Evolutionary conservation across 306 rosid species (phyloP).

Genomic region (Luffa aegyptiaca): DNA sequence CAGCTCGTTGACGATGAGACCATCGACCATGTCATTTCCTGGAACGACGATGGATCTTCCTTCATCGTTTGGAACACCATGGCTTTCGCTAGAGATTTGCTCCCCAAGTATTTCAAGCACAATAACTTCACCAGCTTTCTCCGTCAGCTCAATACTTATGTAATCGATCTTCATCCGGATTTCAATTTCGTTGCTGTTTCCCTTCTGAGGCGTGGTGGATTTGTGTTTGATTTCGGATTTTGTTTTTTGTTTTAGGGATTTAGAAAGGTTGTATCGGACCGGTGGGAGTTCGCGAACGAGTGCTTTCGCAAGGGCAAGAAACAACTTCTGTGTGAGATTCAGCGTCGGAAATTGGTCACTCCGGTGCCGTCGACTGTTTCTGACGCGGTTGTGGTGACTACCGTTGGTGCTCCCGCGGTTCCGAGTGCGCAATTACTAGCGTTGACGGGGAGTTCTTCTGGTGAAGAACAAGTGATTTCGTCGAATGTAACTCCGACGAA

Average conservation of each 20-base stretch:
- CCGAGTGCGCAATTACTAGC: conserved; percentile 20
- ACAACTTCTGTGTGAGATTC: conserved; percentile 64
- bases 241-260: conserved; percentile 45
- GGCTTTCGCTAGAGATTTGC: conserved; percentile 76
- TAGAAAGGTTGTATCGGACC: conserved; percentile 72
- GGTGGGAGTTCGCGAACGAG: conserved; percentile 90
- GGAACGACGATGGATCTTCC: conserved; percentile 89
- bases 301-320: conserved; percentile 58
- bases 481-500: conserved; percentile 45
- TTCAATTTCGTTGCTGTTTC: not conserved
- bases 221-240: not conserved
- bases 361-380: not conserved
- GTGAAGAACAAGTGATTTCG: conserved; percentile 62
- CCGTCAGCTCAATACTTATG: conserved; percentile 92
- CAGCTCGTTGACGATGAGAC: conserved; percentile 67
- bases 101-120: conserved; percentile 79
- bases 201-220: not conserved
- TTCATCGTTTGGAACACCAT: conserved; percentile 91
- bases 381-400: conserved; percentile 5
- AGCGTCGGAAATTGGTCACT: conserved; percentile 48
- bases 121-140: conserved; percentile 94
- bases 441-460: conserved; percentile 63
- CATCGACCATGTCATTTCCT: conserved; percentile 67
- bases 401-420: conserved; percentile 10
- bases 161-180: conserved; percentile 12